A percentile compares a stretch with the other conserved stretches of the same genome.
Conservation (phyloP, 805 yeast genomes). For the Ogataea methanolica region DNA sequence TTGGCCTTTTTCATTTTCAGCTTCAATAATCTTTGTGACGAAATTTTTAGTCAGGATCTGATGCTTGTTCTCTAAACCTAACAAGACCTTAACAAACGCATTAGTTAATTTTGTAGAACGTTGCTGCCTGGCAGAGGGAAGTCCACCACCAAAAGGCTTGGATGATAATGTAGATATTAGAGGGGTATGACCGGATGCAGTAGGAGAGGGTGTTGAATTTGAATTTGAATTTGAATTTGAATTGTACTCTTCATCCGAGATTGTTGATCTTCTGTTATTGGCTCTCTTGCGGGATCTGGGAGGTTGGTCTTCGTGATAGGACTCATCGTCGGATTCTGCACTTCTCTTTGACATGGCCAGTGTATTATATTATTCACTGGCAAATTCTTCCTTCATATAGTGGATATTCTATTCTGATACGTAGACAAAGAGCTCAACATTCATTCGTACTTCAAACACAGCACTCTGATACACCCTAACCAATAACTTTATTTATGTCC, state of each 20-base stretch:
- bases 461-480: too few species aligned
- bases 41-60: slow-evolving; percentile 24
- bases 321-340: background rate
- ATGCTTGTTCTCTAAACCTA: slow-evolving; percentile 25
- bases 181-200: too few species aligned
- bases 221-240: too few species aligned
- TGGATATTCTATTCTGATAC: too few species aligned
- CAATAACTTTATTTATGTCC: too few species aligned
- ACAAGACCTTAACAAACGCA: slow-evolving; percentile 23
- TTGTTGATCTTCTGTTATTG: background rate
- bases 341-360: background rate
- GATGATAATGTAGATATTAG: too few species aligned
- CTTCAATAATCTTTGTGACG: slow-evolving; percentile 25
- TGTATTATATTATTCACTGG: too few species aligned
- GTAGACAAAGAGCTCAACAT: too few species aligned
- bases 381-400: too few species aligned
- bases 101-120: slow-evolving; percentile 18
- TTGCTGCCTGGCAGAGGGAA: slow-evolving; percentile 8
- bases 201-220: too few species aligned
- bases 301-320: slow-evolving; percentile 2
- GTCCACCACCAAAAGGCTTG: background rate
- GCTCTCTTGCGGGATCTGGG: slow-evolving; percentile 1
- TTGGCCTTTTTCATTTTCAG: slow-evolving; percentile 25
- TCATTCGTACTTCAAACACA: too few species aligned
- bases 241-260: background rate